A percentile compares a stretch with the other conserved stretches of the same genome.
Conservation (phyloP, 2,329 filamentous ascomycete genomes). For the Leptographium radiaticola region DNA sequence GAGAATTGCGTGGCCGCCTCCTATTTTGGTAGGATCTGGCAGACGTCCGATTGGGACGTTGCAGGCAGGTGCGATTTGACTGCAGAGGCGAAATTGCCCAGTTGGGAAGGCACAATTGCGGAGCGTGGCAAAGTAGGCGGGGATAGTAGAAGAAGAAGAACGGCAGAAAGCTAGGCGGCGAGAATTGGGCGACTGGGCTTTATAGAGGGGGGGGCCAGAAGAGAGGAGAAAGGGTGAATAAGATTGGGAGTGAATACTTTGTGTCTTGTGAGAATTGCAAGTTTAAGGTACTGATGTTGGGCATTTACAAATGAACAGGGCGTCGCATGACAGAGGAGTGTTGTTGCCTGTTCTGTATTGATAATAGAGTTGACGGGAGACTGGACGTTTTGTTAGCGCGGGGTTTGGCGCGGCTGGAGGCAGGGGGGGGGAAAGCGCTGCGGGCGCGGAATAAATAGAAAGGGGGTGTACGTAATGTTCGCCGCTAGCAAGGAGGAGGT, state of each 20-base stretch:
- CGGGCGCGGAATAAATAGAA: conserved; percentile 2
- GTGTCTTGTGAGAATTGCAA: neutral
- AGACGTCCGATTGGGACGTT: neutral
- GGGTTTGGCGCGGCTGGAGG: conserved; percentile 6
- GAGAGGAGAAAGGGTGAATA: neutral
- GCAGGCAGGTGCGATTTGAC: neutral
- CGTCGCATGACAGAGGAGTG: conserved; percentile 10
- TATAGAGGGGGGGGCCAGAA: neutral
- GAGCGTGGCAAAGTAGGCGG: conserved; percentile 6
- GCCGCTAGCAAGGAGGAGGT: neutral
- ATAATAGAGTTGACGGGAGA: conserved; percentile 10
- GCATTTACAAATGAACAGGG: conserved; percentile 5
- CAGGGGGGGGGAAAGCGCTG: neutral
- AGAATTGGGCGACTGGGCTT: neutral
- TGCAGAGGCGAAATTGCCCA: conserved; percentile 1
- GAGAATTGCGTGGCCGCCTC: neutral
- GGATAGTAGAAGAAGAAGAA: neutral
- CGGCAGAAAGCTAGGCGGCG: neutral
- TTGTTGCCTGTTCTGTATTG: conserved; percentile 12
- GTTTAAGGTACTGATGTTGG: conserved; percentile 1
- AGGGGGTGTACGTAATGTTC: conserved; percentile 2
- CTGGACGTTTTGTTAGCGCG: conserved; percentile 7
- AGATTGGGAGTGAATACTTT: neutral
- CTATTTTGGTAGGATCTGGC: neutral
- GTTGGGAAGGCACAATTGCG: conserved; percentile 10